Conservation (phyloP, 768 basidiomycete species). For the Suillus ampliporus region DNA sequence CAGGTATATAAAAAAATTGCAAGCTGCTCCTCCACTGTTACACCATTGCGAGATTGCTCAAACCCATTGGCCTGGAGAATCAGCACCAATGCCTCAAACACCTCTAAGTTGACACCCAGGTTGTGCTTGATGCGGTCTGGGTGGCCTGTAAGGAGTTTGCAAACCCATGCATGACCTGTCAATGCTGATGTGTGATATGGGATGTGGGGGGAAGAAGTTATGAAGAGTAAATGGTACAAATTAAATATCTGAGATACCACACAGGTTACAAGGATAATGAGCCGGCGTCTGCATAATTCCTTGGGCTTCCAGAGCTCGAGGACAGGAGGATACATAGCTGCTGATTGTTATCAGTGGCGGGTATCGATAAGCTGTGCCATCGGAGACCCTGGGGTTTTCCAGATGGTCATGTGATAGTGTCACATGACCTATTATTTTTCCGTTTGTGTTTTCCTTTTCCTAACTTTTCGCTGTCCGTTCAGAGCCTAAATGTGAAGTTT, state of each 20-base stretch:
- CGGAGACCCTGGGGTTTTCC: too few species aligned
- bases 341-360: too few species aligned
- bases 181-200: slow-evolving; percentile 31
- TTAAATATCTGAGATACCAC: too few species aligned
- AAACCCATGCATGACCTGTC: slow-evolving; percentile 27
- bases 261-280: neutral
- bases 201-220: neutral
- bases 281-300: neutral
- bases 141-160: slow-evolving; percentile 30
- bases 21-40: slow-evolving; percentile 10
- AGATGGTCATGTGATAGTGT: neutral
- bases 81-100: slow-evolving; percentile 23
- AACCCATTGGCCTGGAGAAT: slow-evolving; percentile 14
- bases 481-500: too few species aligned
- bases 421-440: neutral
- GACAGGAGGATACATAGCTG: neutral
- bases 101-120: slow-evolving; percentile 28
- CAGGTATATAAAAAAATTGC: slow-evolving; percentile 5
- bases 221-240: neutral
- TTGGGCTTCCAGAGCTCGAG: neutral
- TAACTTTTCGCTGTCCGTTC: neutral
- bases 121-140: slow-evolving; percentile 22
- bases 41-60: neutral
- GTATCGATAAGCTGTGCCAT: too few species aligned
- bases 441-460: neutral